Conservation (phyloP, 495 filamentous ascomycete genomes). For the Xeromyces bisporus region DNA sequence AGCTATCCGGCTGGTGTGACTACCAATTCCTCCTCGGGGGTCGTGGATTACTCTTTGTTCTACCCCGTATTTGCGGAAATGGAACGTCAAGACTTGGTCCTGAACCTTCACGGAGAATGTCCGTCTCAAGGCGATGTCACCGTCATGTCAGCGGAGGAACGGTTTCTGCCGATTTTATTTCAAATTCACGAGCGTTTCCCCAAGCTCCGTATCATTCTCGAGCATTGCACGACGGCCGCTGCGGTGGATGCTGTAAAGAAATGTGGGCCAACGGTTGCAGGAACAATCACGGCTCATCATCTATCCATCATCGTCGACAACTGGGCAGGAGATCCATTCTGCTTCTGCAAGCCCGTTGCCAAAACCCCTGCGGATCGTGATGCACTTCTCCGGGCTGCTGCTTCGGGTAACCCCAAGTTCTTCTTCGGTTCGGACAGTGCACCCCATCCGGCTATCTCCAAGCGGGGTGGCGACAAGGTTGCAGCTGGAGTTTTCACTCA, state of each 20-base stretch:
- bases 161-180: conserved; percentile 60
- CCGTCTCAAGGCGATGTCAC: conserved; percentile 40
- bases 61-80: conserved; percentile 72
- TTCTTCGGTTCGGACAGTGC: conserved; percentile 59
- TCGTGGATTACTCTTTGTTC: conserved; percentile 52
- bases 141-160: conserved; percentile 62
- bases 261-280: conserved; percentile 53
- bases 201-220: conserved; percentile 55
- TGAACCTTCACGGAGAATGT: conserved; percentile 47
- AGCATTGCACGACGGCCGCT: conserved; percentile 71
- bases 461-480: conserved; percentile 45
- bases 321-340: conserved; percentile 57
- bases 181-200: conserved; percentile 62
- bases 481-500: conserved; percentile 86
- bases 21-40: conserved; percentile 71
- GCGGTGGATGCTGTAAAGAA: conserved; percentile 60
- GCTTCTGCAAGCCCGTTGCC: conserved; percentile 77
- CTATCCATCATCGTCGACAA: conserved; percentile 63
- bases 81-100: conserved; percentile 44
- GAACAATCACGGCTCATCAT: conserved; percentile 59
- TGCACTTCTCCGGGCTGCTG: conserved; percentile 53
- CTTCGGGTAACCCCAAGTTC: conserved; percentile 57
- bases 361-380: conserved; percentile 59
- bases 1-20: conserved; percentile 52
- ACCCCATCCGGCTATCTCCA: conserved; percentile 60